Evolutionary conservation across 1,284 basidiomycete species (phyloP), one percentile per base, ranked within the genome.

Genomic region (Cryptococcus wingfieldii): DNA sequence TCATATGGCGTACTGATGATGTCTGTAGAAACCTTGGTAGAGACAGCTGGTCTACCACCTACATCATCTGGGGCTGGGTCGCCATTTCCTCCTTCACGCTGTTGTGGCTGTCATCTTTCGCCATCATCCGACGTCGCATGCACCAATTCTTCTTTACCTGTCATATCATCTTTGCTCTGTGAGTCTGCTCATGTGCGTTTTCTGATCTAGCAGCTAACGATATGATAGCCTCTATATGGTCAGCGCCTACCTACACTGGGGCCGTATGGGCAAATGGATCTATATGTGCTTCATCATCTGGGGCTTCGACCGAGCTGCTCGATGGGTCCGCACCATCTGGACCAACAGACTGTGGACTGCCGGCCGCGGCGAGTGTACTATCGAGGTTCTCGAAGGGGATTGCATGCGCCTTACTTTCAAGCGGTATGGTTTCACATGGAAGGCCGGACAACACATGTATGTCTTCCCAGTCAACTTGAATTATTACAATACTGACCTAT

Each of bases 281-380:
- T 42, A 23, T 23, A n/a, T 19, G 16, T 42, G 39, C 39, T 42
- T 42, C 14, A 13, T 42, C 39, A 42, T 42, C 7, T 42, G 39
- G 39, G 39, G 39, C 39, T 42, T 12, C 19, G 39, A 42, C 39
- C 39, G 39, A 42, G 16, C 14, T 16, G 39, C 14, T 16, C 39
- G 39, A 42, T 42, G 16, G 16, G 39, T 7, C 0, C 67, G 67
- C 4, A 55, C 66, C 7, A 50, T 61, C 3, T 69, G 65, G 38
- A 51, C 64, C 10, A 47, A 67, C 16, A 56, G 63, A 1, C 28
- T 59, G 2, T 67, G 64, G 64, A 51, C 68, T n/a, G 67, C 70
- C 51, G 56, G 59, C 6, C 34, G 63, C 14, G 58, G 60, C 6
- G 47, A 57, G 23, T 46, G 56, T 3, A 61, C 54, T 39, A 48